Percentiles rank a stretch among this genome's conserved stretches.
These are phyloP conservation scores for Setomelanomma holmii DNA, from an alignment of 2,329 filamentous ascomycete species.

Conservation along the genomic window DNA sequence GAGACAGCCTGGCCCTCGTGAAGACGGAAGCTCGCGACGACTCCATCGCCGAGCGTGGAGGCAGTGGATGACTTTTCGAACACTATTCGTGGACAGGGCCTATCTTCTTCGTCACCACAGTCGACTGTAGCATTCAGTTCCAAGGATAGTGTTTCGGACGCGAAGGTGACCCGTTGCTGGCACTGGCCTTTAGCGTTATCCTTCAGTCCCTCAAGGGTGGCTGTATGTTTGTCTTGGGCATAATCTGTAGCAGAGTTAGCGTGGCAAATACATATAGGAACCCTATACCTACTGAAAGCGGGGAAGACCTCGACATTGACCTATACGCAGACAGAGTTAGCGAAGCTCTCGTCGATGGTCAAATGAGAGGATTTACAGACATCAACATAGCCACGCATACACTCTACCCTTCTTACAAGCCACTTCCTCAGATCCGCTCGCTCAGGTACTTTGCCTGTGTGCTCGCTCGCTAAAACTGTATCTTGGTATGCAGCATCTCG, in stretches of 20 bases:
- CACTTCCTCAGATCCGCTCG: conserved; percentile 65
- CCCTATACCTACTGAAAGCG: conserved; percentile 33
- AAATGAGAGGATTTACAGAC: conserved; percentile 42
- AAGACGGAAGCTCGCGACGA: conserved; percentile 66
- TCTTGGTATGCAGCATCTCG: conserved; percentile 53
- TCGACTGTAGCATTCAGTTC: conserved; percentile 74
- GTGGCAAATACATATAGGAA: not conserved
- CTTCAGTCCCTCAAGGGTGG: conserved; percentile 58
- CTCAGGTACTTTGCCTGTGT: conserved; percentile 35
- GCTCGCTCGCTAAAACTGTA: conserved; percentile 29
- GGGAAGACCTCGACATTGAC: conserved; percentile 73
- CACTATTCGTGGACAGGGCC: conserved; percentile 58
- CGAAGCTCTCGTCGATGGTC: not conserved
- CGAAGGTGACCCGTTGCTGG: conserved; percentile 62
- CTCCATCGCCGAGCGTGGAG: conserved; percentile 66
- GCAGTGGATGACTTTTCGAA: conserved; percentile 63
- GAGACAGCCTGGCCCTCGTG: conserved; percentile 73
- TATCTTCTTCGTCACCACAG: conserved; percentile 59
- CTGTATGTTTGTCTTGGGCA: conserved; percentile 67
- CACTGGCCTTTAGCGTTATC: conserved; percentile 17
- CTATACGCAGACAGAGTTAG: not conserved
- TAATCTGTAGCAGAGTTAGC: conserved; percentile 57
- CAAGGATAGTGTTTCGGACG: conserved; percentile 64
- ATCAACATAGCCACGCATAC: conserved; percentile 70
- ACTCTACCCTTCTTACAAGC: conserved; percentile 75